Percentiles rank a stretch among this genome's conserved stretches.
Evolutionary conservation across 306 rosid genomes (phyloP).

Genomic region (Inga laurina): DNA sequence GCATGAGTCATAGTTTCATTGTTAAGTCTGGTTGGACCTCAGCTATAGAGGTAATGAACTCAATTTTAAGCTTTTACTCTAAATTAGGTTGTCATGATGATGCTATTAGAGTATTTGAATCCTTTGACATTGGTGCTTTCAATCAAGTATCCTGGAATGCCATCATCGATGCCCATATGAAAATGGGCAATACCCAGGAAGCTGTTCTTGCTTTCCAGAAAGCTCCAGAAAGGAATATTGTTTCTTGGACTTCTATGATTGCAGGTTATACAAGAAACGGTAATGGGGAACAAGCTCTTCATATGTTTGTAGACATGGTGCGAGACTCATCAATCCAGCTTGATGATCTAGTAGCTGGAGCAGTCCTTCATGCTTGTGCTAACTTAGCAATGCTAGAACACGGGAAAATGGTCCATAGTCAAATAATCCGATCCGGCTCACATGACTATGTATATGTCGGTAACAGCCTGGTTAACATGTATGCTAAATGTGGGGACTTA

Average conservation of each 20-base stretch:
- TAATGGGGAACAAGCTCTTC: constrained; percentile 62
- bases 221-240: constrained; percentile 61
- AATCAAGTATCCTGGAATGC: constrained; percentile 85
- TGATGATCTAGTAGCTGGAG: constrained; percentile 70
- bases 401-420: constrained; percentile 68
- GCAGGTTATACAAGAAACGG: constrained; percentile 70
- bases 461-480: constrained; percentile 78
- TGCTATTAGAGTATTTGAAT: constrained; percentile 52
- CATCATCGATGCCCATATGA: constrained; percentile 79
- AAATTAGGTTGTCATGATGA: constrained; percentile 53
- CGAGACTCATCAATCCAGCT: constrained; percentile 48
- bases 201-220: constrained; percentile 67
- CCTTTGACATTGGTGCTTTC: constrained; percentile 33
- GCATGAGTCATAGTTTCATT: constrained; percentile 60
- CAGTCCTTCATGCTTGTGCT: constrained; percentile 80
- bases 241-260: constrained; percentile 88
- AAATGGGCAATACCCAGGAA: constrained; percentile 54
- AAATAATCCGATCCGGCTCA: constrained; percentile 49
- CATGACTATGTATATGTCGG: constrained; percentile 53
- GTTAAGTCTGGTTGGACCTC: constrained; percentile 73
- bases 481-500: constrained; percentile 74
- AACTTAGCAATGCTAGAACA: constrained; percentile 57
- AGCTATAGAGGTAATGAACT: constrained; percentile 65
- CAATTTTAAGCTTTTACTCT: constrained; percentile 68
- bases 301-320: constrained; percentile 61